Evolutionary conservation across 2,329 filamentous ascomycete genomes (phyloP).

Genomic region (Xylariaceae sp.): DNA sequence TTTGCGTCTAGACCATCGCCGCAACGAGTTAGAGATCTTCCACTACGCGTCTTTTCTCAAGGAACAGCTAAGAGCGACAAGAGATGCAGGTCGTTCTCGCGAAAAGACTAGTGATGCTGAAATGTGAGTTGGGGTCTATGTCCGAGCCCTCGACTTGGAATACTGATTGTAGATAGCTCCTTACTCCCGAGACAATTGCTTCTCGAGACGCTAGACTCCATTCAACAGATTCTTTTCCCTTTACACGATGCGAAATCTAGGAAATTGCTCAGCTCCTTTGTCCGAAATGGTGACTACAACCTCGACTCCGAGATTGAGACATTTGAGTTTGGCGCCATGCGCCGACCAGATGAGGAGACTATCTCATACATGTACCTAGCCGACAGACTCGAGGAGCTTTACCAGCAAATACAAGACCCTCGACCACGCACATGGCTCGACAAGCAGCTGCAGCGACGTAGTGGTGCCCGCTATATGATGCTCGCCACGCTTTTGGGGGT

Average conservation of each 20-base stretch:
- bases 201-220: constrained; percentile 16
- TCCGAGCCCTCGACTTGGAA: background rate
- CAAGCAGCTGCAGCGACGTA: constrained; percentile 27
- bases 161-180: constrained; percentile 6
- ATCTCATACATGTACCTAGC: constrained; percentile 27
- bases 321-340: constrained; percentile 14
- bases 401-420: constrained; percentile 26
- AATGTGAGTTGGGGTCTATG: background rate
- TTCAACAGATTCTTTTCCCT: constrained; percentile 16
- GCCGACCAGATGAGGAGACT: constrained; percentile 17
- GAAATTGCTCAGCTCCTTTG: constrained; percentile 7
- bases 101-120: background rate
- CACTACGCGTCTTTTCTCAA: constrained; percentile 17
- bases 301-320: constrained; percentile 14
- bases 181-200: constrained; percentile 14
- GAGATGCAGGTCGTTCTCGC: background rate
- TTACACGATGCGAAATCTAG: constrained; percentile 12
- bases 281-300: constrained; percentile 5
- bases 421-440: constrained; percentile 22
- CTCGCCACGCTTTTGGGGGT: constrained; percentile 31
- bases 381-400: constrained; percentile 22
- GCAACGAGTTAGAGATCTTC: constrained; percentile 13
- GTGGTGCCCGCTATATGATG: constrained; percentile 28
- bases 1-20: constrained; percentile 9
- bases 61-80: constrained; percentile 14